Evolutionary conservation across 148 eudicot genomes (phyloP).

Genomic region (Camellia sinensis): DNA sequence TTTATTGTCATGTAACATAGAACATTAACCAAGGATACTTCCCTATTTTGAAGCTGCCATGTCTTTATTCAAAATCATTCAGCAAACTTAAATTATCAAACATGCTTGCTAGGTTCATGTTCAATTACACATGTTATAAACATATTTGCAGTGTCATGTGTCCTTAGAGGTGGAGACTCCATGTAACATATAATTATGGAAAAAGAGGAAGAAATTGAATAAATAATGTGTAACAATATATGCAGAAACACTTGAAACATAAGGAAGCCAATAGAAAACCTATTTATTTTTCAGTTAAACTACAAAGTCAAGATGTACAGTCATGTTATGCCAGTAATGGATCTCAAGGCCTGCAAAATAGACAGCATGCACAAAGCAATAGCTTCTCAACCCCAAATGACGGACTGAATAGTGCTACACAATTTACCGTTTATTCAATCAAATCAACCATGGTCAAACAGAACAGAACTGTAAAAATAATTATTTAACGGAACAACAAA

Average conservation of each 20-base stretch:
- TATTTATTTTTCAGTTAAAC: neutral
- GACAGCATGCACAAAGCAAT: neutral
- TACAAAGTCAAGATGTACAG: slow-evolving; percentile 7
- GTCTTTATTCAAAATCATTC: neutral
- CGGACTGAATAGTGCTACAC: neutral
- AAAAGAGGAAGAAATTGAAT: neutral
- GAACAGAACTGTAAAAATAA: neutral
- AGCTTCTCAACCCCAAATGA: neutral
- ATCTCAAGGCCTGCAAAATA: slow-evolving; percentile 1
- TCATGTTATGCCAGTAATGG: neutral
- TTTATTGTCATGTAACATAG: neutral
- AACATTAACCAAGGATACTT: neutral
- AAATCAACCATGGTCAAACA: neutral
- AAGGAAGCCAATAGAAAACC: neutral
- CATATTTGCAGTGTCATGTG: neutral
- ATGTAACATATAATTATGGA: neutral
- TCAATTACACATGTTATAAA: neutral
- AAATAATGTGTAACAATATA: neutral
- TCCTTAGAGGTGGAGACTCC: neutral
- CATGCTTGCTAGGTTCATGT: neutral
- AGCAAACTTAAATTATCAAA: neutral
- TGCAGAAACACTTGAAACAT: neutral
- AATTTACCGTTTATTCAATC: neutral
- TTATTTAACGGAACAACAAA: neutral
- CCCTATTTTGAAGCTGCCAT: neutral